Evolutionary conservation across 495 filamentous ascomycete genomes (phyloP).

Genomic region (Rhypophila decipiens): DNA sequence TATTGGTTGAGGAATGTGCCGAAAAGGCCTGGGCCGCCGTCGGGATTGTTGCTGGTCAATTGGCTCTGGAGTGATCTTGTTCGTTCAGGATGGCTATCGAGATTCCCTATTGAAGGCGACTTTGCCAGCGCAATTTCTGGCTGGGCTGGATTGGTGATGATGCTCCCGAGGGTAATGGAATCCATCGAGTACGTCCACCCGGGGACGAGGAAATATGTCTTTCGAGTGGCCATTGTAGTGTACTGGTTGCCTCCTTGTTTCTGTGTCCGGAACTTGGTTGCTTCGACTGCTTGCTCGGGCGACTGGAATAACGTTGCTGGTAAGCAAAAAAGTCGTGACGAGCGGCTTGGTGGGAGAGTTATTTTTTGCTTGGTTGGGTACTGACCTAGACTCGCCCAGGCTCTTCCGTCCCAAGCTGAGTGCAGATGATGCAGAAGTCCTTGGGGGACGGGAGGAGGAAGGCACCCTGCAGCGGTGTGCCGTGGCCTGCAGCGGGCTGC

Average conservation of each 20-base stretch:
- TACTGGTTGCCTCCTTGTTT: not conserved
- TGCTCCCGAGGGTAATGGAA: slow-evolving; percentile 8
- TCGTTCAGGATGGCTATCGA: no score
- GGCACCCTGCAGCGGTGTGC: no score
- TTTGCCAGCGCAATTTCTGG: slow-evolving; percentile 10
- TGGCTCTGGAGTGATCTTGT: not conserved
- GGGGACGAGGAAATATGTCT: slow-evolving; percentile 11
- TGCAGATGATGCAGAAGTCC: no score
- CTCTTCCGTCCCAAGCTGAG: no score
- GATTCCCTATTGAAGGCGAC: not conserved
- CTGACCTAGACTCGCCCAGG: no score
- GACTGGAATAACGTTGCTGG: not conserved
- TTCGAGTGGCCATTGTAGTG: not conserved
- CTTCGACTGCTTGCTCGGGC: not conserved
- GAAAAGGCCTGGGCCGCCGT: slow-evolving; percentile 2
- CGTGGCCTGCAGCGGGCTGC: no score
- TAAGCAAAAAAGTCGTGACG: no score
- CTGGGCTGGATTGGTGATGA: slow-evolving; percentile 14
- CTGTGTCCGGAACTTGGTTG: not conserved
- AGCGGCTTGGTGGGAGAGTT: no score
- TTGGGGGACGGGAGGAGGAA: no score
- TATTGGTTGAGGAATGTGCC: slow-evolving; percentile 7
- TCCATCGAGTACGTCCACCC: slow-evolving; percentile 7
- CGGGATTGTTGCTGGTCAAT: not conserved
- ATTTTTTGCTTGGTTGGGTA: no score